A percentile compares a stretch with the other conserved stretches of the same genome.
These are phyloP conservation scores for Trifolium repens DNA, from an alignment of 306 rosid genomes.

Conservation along the genomic window DNA sequence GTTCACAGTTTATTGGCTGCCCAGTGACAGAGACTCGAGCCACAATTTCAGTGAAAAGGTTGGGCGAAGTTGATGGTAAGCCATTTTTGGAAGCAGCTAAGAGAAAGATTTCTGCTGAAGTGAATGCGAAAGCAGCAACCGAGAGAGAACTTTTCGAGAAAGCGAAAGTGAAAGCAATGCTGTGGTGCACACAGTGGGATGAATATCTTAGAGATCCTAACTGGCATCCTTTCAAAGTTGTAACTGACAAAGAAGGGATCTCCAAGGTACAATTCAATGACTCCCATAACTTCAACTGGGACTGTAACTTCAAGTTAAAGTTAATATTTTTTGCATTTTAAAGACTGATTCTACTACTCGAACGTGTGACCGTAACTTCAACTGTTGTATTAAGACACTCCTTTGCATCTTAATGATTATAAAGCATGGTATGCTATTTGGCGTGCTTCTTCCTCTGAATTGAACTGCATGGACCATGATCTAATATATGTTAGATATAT, in stretches of 20 bases:
- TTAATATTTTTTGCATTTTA: not conserved
- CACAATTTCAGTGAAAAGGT: constrained; percentile 48
- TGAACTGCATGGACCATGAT: constrained; percentile 19
- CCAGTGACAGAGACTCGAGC: constrained; percentile 30
- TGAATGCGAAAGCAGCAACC: constrained; percentile 43
- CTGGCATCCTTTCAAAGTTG: constrained; percentile 74
- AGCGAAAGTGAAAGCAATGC: no score
- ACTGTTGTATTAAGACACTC: not conserved
- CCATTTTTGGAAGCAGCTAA: constrained; percentile 55
- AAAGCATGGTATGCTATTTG: not conserved
- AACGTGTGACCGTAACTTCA: not conserved
- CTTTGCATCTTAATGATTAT: not conserved
- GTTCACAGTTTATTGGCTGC: constrained; percentile 43
- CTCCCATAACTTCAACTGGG: constrained; percentile 3
- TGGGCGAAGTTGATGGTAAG: constrained; percentile 53
- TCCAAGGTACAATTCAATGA: constrained; percentile 32
- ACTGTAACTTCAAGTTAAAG: not conserved
- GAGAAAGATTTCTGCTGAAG: constrained; percentile 45
- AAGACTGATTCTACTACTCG: not conserved
- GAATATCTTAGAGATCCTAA: constrained; percentile 58
- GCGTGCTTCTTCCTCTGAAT: not conserved
- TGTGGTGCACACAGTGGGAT: constrained; percentile 64
- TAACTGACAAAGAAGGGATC: constrained; percentile 39
- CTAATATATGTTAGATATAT: constrained; percentile 20
- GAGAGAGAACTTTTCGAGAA: no score